Base-by-base conservation (phyloP, 1,139 yeast species). In the Protomyces inouyei region DNA sequence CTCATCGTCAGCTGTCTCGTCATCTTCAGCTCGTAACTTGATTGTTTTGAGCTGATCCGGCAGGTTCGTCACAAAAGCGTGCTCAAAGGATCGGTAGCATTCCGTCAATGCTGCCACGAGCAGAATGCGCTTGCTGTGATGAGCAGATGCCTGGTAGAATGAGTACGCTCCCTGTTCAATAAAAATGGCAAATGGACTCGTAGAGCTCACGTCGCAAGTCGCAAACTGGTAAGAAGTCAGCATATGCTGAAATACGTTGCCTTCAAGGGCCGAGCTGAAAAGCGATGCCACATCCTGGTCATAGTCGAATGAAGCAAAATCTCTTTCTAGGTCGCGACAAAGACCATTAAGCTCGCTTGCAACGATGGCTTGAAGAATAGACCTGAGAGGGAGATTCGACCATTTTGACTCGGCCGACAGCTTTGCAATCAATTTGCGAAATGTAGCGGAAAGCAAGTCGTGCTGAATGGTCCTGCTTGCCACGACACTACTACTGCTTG, bases 21-120 rank as follows among this genome's bases (percentile, higher is more conserved):
- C 76, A 72, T 93, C 98, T 72, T 93, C 98, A 73, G 93, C 98
- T 14, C 85, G 83, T 69, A 89, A 89, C 69, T 95, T 82, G 72
- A 93, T 82, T 71, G 86, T 87, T 3, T 92, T 87, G 65, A 93
- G 78, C 16, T 92, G 79, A 66, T 89, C 86, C 0, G 97, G 96
- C 32, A 59, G 16, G 45, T 59, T 52, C 10, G 37, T 52, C 23
- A 59, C 53, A 88, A 83, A 71, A 88, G 86, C 9, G 84, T 79
- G 35, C 91, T 83, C 68, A 90, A 85, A 2, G 81, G 77, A 56
- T 81, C 83, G 52, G 87, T 81, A 67, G 90, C 83, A 0, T 74
- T 72, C 63, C 72, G 75, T 54, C 75, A 67, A 14, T 69, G 67
- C 1, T 66, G 60, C 14, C 67, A 59, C 25, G 74, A 64, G 4